Conservation (phyloP, 768 basidiomycete genomes). For the Crepidotus variabilis region DNA sequence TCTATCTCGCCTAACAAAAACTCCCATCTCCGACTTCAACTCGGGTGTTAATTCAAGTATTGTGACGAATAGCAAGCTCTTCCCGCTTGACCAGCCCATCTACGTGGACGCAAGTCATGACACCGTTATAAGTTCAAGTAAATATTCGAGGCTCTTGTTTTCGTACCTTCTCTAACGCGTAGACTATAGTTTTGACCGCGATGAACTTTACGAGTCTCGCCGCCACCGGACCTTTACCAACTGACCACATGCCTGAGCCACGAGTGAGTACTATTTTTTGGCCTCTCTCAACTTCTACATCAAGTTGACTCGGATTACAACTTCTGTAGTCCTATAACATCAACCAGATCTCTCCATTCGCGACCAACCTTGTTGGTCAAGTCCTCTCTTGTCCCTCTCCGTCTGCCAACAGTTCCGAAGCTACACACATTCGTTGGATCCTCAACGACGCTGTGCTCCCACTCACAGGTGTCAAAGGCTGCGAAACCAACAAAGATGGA, state of each 20-base stretch:
- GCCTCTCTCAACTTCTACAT: constrained; percentile 32
- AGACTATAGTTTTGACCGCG: constrained; percentile 54
- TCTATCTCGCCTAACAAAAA: constrained; percentile 63
- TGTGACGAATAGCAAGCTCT: constrained; percentile 46
- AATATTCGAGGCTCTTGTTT: constrained; percentile 10
- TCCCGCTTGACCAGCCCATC: constrained; percentile 55
- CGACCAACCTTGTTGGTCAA: constrained; percentile 38
- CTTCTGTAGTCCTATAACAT: constrained; percentile 25
- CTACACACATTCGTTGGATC: constrained; percentile 58
- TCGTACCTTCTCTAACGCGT: background rate
- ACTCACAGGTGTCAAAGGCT: constrained; percentile 60
- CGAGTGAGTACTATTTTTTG: constrained; percentile 48
- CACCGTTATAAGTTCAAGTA: constrained; percentile 63
- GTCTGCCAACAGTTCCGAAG: constrained; percentile 6
- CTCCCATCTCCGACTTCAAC: constrained; percentile 46
- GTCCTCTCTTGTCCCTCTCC: constrained; percentile 35
- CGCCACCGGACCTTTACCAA: constrained; percentile 56
- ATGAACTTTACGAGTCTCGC: constrained; percentile 69
- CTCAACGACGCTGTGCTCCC: constrained; percentile 75
- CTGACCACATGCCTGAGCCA: constrained; percentile 51
- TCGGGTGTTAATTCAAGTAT: constrained; percentile 69
- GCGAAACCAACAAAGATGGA: constrained; percentile 51
- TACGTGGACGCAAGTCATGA: constrained; percentile 79
- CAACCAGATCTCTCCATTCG: constrained; percentile 31
- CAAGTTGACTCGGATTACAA: constrained; percentile 11